Percentiles rank a stretch among this genome's conserved stretches.
Conservation (phyloP, 176 grass and related monocot genomes). For the Triticum aestivum region IWGSC_CS_RefSeq_v2.1 NC_057797.1:61609902-61610401, state of each 20-base stretch:
- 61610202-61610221: constrained; percentile 64
- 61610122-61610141: constrained; percentile 89
- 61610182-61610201: constrained; percentile 56
- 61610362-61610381: constrained; percentile 5
- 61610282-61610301: constrained; percentile 78
- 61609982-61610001: neutral
- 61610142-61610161: constrained; percentile 62
- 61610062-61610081: constrained; percentile 18
- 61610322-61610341: constrained; percentile 47
- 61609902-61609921: constrained; percentile 52
- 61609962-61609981: constrained; percentile 43
- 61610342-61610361: constrained; percentile 16
- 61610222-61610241: constrained; percentile 78
- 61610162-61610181: constrained; percentile 77
- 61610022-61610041: constrained; percentile 10
- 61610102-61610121: constrained; percentile 43
- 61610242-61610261: constrained; percentile 68
- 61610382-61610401: constrained; percentile 59
- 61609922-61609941: constrained; percentile 61
- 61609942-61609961: constrained; percentile 80
- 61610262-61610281: constrained; percentile 86
- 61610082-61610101: constrained; percentile 1
- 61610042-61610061: neutral
- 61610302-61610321: constrained; percentile 68
- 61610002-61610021: constrained; percentile 3